Conservation (phyloP, 129 eudicot genomes). For the Helichrysum umbraculigerum region DNA sequence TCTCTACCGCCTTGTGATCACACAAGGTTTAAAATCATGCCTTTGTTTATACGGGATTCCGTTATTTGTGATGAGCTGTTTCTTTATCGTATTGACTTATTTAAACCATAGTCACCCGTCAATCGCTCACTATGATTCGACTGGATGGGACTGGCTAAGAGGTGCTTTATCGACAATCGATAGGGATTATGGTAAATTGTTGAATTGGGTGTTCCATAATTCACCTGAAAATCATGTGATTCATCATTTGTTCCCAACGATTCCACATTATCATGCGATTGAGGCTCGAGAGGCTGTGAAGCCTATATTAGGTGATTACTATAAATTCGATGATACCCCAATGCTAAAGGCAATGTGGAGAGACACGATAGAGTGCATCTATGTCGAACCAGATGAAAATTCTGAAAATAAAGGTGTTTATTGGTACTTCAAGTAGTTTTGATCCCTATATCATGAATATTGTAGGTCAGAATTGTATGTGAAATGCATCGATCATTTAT, state of each 20-base stretch:
- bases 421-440: constrained; percentile 35
- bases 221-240: constrained; percentile 26
- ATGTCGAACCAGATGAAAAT: constrained; percentile 35
- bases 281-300: constrained; percentile 37
- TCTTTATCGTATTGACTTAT: constrained; percentile 15
- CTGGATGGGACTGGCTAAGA: constrained; percentile 44
- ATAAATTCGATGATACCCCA: constrained; percentile 34
- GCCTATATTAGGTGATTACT: constrained; percentile 43
- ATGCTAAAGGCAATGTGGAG: constrained; percentile 38
- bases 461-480: neutral
- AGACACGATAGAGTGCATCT: constrained; percentile 37
- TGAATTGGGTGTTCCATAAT: constrained; percentile 30
- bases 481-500: neutral
- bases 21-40: constrained; percentile 15
- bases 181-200: constrained; percentile 32
- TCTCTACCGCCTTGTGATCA: neutral
- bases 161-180: constrained; percentile 40
- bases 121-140: constrained; percentile 38
- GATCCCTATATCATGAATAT: neutral
- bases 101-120: constrained; percentile 33
- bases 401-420: constrained; percentile 33
- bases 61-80: constrained; percentile 21
- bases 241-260: constrained; percentile 39
- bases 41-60: constrained; percentile 30
- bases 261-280: constrained; percentile 37